Conservation (phyloP, 805 yeast species). For the Candida ponderosae region DNA sequence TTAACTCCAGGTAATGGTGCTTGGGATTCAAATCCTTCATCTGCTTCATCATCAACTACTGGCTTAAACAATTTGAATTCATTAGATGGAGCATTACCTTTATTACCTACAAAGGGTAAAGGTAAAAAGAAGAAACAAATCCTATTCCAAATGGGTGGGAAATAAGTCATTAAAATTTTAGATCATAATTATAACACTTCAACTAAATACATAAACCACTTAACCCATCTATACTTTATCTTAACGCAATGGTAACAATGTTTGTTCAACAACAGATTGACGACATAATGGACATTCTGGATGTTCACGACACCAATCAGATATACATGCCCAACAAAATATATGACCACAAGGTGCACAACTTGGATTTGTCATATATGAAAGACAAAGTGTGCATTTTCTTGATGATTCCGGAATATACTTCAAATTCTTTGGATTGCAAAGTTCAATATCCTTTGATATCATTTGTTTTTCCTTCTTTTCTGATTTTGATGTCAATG, state of each 20-base stretch:
- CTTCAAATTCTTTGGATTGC: constrained; percentile 49
- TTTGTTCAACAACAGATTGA: constrained; percentile 41
- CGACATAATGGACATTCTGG: constrained; percentile 92
- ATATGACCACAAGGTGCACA: constrained; percentile 88
- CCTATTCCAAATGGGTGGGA: constrained; percentile 43
- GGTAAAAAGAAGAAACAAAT: constrained; percentile 45
- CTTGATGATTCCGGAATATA: constrained; percentile 67
- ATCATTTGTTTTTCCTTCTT: constrained; percentile 1
- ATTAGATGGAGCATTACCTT: constrained; percentile 14
- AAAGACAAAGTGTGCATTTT: constrained; percentile 77
- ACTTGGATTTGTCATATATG: constrained; percentile 73
- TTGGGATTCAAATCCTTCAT: constrained; percentile 18
- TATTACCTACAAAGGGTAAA: constrained; percentile 12
- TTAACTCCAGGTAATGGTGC: constrained; percentile 28
- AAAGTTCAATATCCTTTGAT: constrained; percentile 38
- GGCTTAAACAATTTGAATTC: constrained; percentile 9
- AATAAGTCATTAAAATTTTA: constrained; percentile 3
- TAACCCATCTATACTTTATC: background rate
- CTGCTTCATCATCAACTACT: constrained; percentile 8
- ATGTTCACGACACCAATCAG: constrained; percentile 82
- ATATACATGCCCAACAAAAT: constrained; percentile 87
- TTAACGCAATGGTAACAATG: constrained; percentile 17
- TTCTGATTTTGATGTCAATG: constrained; percentile 5
- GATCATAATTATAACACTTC: background rate
- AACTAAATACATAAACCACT: background rate